phyloP scores from a whole-genome alignment of 208 protist species.

The Wallacemonas sp. region DNA sequence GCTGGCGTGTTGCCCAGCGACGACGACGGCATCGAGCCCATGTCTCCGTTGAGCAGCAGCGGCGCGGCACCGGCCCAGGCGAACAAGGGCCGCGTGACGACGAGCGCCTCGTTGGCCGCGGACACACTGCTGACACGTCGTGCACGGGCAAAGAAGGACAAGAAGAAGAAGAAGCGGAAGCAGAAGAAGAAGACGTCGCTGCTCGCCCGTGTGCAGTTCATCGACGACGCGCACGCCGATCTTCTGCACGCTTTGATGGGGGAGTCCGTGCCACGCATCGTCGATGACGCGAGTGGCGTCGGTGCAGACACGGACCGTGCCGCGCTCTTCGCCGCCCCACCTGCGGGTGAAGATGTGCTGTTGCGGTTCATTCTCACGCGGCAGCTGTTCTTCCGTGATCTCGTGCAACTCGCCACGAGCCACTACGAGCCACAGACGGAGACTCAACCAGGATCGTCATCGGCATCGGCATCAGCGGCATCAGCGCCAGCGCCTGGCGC shows the following conservation, averaged over 20 bases:
- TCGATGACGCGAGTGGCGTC: neutral
- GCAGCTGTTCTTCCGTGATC: constrained; percentile 20
- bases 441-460: neutral
- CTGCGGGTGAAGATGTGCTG: neutral
- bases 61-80: too few relatives aligned
- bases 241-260: neutral
- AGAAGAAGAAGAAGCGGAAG: neutral
- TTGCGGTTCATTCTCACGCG: constrained; percentile 19
- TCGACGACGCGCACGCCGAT: neutral
- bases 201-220: constrained; percentile 4
- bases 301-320: neutral
- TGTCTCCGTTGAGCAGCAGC: too few relatives aligned
- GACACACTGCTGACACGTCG: neutral
- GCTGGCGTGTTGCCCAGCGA: too few relatives aligned
- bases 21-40: too few relatives aligned
- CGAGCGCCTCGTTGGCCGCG: neutral
- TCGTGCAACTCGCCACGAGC: constrained; percentile 2
- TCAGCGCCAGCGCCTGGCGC: neutral
- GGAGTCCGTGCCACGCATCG: neutral
- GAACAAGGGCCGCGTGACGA: neutral
- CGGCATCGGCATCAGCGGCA: neutral
- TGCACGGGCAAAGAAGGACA: neutral
- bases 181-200: constrained; percentile 5
- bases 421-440: constrained; percentile 1
- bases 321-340: too few relatives aligned